phyloP scores from a whole-genome alignment of 2,329 filamentous ascomycete genomes.

The Amylocarpus encephaloides region DNA sequence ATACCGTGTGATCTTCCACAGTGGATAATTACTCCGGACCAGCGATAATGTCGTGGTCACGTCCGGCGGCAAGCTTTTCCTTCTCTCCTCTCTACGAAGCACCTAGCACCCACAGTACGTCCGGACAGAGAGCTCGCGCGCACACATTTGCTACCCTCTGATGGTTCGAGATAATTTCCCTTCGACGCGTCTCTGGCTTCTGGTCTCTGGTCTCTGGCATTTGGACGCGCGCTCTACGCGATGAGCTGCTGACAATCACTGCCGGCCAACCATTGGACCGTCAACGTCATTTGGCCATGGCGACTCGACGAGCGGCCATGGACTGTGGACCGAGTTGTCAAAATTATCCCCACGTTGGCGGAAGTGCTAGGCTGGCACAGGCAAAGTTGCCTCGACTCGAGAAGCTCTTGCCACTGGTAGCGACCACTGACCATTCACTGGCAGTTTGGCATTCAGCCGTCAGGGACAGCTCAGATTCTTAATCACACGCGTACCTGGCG shows the following conservation, averaged over 20 bases:
- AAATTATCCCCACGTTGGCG: background rate
- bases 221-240: background rate
- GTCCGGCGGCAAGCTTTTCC: too few relatives aligned
- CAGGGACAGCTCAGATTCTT: too few relatives aligned
- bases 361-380: background rate
- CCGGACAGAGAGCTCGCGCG: background rate
- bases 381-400: background rate
- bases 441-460: too few relatives aligned
- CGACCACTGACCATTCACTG: too few relatives aligned
- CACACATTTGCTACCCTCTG: too few relatives aligned
- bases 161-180: too few relatives aligned
- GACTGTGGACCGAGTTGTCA: too few relatives aligned
- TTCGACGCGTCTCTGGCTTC: background rate
- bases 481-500: background rate
- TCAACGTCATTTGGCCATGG: background rate
- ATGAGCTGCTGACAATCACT: too few relatives aligned
- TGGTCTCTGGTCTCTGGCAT: background rate
- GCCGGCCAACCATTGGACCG: too few relatives aligned
- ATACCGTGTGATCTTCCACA: constrained; percentile 6
- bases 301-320: background rate
- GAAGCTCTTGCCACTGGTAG: too few relatives aligned
- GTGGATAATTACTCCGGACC: background rate
- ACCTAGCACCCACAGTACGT: background rate
- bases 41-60: background rate
- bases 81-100: too few relatives aligned